These are phyloP conservation scores for Lasiosphaeria hispida DNA, from an alignment of 495 filamentous ascomycete species.

Conservation along the genomic window DNA sequence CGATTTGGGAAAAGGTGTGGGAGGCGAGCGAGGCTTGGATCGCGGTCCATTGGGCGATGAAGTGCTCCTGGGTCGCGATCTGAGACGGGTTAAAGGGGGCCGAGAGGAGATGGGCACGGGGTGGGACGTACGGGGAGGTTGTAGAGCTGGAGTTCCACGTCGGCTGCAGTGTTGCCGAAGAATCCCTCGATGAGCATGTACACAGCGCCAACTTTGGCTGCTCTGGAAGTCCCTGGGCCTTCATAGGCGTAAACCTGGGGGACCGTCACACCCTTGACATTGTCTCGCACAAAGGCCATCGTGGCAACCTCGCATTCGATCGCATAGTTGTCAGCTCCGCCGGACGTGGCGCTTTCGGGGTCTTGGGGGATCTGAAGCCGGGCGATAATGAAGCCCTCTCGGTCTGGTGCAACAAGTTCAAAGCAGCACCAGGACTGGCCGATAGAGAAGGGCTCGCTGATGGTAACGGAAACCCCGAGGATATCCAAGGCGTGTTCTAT, in stretches of 20 bases:
- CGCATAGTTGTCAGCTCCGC: constrained; percentile 10
- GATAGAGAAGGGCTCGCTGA: constrained; percentile 32
- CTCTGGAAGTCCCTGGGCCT: constrained; percentile 18
- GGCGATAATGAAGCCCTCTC: constrained; percentile 21
- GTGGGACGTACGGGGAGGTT: constrained; percentile 23
- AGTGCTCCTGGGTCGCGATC: constrained; percentile 26
- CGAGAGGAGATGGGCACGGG: not conserved
- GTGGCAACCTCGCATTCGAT: constrained; percentile 30
- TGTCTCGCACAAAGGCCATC: constrained; percentile 23
- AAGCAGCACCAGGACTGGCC: constrained; percentile 33
- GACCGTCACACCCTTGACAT: constrained; percentile 13
- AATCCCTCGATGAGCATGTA: constrained; percentile 37
- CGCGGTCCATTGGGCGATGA: constrained; percentile 30
- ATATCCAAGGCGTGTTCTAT: no score
- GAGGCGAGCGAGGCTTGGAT: constrained; percentile 19
- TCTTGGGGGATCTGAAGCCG: constrained; percentile 26
- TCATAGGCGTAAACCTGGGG: constrained; percentile 26
- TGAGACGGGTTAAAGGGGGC: not conserved
- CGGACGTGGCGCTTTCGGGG: constrained; percentile 13
- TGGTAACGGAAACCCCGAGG: constrained; percentile 1
- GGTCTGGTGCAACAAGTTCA: constrained; percentile 24
- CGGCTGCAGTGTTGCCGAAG: constrained; percentile 28
- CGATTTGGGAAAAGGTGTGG: constrained; percentile 13
- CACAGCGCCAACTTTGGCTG: constrained; percentile 21
- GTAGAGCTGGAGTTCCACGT: constrained; percentile 21